Conservation (phyloP, 73 alveolate species). For the Breviolum minutum region DNA sequence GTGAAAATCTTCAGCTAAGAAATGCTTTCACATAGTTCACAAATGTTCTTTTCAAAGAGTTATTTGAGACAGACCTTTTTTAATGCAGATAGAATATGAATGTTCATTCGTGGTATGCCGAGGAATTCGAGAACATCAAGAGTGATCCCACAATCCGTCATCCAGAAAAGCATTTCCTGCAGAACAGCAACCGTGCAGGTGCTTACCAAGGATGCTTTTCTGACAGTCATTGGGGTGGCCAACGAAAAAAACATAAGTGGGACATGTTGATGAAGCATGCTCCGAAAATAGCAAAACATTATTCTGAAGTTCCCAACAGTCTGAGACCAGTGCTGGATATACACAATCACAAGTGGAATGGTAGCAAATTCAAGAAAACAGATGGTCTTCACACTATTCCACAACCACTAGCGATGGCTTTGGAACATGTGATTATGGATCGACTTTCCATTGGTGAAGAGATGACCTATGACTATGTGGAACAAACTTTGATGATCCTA, state of each 20-base stretch:
- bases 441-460: background rate
- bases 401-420: background rate
- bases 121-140: background rate
- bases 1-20: no score
- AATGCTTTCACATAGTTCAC: no score
- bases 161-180: background rate
- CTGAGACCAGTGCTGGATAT: background rate
- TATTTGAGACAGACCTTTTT: no score
- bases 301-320: background rate
- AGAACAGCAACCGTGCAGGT: background rate
- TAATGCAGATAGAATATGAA: conserved; percentile 7
- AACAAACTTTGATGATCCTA: background rate
- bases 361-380: background rate
- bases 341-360: background rate
- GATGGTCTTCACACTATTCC: background rate
- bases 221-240: background rate
- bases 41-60: background rate
- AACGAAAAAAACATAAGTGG: background rate
- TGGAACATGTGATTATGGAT: background rate
- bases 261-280: background rate
- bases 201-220: background rate
- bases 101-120: background rate
- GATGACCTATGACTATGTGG: background rate
- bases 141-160: background rate
- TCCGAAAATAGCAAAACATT: background rate